Conservation (phyloP, 108 stramenopile genomes). For the Mediolabrus comicus region DNA sequence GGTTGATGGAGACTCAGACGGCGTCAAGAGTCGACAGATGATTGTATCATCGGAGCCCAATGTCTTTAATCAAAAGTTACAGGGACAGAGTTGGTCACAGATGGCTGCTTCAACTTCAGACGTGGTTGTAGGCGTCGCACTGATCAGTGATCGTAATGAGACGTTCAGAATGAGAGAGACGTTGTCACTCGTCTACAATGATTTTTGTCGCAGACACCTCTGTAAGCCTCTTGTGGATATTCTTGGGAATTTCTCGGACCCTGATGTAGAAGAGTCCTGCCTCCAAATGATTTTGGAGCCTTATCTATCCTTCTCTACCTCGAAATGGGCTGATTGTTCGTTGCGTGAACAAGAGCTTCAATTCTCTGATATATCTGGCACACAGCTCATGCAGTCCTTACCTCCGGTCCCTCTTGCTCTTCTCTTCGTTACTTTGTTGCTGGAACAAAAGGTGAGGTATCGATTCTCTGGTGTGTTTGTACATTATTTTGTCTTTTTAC, state of each 20-base stretch:
- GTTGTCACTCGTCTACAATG: constrained; percentile 48
- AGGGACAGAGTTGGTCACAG: constrained; percentile 48
- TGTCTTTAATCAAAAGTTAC: constrained; percentile 49
- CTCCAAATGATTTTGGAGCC: constrained; percentile 60
- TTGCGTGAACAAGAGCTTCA: constrained; percentile 45
- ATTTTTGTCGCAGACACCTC: constrained; percentile 41
- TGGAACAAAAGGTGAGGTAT: constrained; percentile 81
- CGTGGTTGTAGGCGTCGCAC: constrained; percentile 60
- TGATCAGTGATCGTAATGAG: constrained; percentile 66
- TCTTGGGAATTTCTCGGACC: constrained; percentile 55
- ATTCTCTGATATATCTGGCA: constrained; percentile 51
- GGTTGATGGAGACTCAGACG: constrained; percentile 10
- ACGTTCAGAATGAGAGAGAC: constrained; percentile 70
- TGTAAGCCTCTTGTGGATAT: constrained; percentile 66
- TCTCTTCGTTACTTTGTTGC: constrained; percentile 62
- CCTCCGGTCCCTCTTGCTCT: constrained; percentile 79
- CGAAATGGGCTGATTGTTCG: constrained; percentile 67
- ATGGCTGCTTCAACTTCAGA: constrained; percentile 4
- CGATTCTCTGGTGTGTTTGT: too few species aligned
- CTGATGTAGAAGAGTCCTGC: constrained; percentile 49
- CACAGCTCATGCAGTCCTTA: constrained; percentile 60
- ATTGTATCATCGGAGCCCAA: constrained; percentile 39
- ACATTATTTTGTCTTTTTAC: too few species aligned
- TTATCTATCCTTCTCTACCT: constrained; percentile 40
- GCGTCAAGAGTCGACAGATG: constrained; percentile 39